phyloP scores from a whole-genome alignment of 768 basidiomycete genomes.

The Collybia sp. region DNA sequence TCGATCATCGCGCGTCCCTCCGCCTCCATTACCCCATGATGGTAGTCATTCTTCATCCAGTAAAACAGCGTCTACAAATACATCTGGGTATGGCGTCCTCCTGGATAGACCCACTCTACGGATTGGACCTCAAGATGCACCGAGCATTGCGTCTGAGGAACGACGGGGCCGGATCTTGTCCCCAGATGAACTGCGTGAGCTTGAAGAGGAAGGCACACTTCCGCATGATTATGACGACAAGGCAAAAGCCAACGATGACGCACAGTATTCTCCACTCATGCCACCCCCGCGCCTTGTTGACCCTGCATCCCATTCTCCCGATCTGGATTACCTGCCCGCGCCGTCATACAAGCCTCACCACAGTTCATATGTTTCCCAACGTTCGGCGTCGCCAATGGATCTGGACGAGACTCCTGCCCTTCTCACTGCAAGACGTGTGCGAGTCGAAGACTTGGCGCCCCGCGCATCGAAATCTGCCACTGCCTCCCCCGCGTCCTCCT shows the following conservation, averaged over 20 bases:
- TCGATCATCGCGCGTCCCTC: conserved; percentile 34
- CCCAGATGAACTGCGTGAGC: conserved; percentile 28
- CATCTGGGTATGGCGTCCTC: conserved; percentile 38
- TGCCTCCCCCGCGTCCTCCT: conserved; percentile 12
- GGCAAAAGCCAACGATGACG: conserved; percentile 22
- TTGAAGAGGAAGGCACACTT: conserved; percentile 30
- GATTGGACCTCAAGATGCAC: conserved; percentile 23
- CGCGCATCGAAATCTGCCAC: conserved; percentile 9
- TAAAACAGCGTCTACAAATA: conserved; percentile 33
- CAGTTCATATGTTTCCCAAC: conserved; percentile 20
- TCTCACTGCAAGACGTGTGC: conserved; percentile 48
- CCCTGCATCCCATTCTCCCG: conserved; percentile 2
- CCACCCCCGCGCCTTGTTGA: conserved; percentile 31
- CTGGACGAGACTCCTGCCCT: conserved; percentile 42
- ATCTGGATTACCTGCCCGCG: conserved; percentile 14
- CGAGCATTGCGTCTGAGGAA: conserved; percentile 24
- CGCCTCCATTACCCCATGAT: conserved; percentile 22
- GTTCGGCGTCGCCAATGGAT: conserved; percentile 27
- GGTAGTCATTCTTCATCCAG: conserved; percentile 29
- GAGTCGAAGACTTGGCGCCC: conserved; percentile 31
- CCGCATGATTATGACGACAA: conserved; percentile 18
- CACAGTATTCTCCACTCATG: conserved; percentile 24
- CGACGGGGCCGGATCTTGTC: conserved; percentile 28
- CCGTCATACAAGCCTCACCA: conserved; percentile 10
- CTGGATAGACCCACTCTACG: conserved; percentile 39